Percentiles rank a stretch among this genome's conserved stretches.
These are phyloP conservation scores for Mrakia hoshinonis DNA, from an alignment of 768 basidiomycete genomes.

Conservation along the genomic window DNA sequence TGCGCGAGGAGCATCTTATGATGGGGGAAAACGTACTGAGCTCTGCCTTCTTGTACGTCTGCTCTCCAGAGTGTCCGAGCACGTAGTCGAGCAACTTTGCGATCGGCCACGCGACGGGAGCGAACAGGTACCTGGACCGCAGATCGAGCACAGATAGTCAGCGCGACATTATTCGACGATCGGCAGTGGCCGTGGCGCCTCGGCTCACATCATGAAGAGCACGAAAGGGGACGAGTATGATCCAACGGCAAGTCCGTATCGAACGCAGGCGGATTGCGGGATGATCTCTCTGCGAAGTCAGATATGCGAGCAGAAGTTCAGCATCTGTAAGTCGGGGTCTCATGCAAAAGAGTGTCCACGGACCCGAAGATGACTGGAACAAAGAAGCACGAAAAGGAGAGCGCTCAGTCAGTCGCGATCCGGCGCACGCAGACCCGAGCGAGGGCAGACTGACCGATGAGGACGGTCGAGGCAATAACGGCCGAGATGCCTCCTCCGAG, in stretches of 20 bases:
- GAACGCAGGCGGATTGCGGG: slow-evolving; percentile 49
- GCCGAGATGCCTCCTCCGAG: slow-evolving; percentile 46
- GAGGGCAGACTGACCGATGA: slow-evolving; percentile 11
- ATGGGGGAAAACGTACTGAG: neutral
- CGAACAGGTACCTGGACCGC: slow-evolving; percentile 15
- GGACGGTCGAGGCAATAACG: slow-evolving; percentile 40
- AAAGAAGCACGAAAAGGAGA: neutral
- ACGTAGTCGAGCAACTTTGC: slow-evolving; percentile 67
- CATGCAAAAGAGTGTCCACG: slow-evolving; percentile 41
- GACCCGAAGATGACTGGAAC: slow-evolving; percentile 32
- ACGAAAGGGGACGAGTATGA: slow-evolving; percentile 70
- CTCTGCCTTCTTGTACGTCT: slow-evolving; percentile 17
- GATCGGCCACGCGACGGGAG: slow-evolving; percentile 64
- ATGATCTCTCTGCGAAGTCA: slow-evolving; percentile 18
- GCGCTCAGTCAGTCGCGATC: neutral
- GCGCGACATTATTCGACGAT: neutral
- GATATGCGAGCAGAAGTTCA: neutral
- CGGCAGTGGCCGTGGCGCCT: neutral
- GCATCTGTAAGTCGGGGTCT: too few relatives aligned
- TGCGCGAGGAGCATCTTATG: neutral
- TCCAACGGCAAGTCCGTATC: slow-evolving; percentile 73
- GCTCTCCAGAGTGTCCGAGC: slow-evolving; percentile 62
- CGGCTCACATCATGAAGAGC: slow-evolving; percentile 38
- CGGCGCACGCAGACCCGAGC: slow-evolving; percentile 30
- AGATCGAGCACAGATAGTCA: neutral